Evolutionary conservation across 192 early-diverging fungal species (phyloP), one percentile per base, ranked within the genome.

Genomic region (Coemansia sp.): DNA sequence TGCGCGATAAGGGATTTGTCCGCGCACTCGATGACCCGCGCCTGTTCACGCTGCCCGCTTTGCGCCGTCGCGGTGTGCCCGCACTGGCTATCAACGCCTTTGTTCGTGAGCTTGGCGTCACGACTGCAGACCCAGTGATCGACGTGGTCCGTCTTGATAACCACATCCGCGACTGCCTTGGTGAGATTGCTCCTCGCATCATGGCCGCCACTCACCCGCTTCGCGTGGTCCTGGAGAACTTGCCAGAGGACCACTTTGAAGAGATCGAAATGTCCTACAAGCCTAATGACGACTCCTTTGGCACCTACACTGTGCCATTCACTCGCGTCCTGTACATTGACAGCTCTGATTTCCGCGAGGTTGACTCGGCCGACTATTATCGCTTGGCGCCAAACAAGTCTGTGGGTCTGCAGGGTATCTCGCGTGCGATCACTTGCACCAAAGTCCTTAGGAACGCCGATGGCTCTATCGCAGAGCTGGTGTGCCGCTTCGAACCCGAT

Each of bases 21-120:
- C 76, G 64, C 55, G 93, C 90, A 17, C 96, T 96, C 91, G 98
- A 99, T 82, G 98, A 99, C 70, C 98, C 98, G 42, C 88, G 98
- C 61, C 73, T 99, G 64, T 98, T 92, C 82, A 98, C 98, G n/a
- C 86, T 99, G 52, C 91, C 91, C 4, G 97, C 91, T 47, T 87
- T 99, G 61, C 93, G 95, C 66, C 92, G 98, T 38, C 95, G 98
- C 55, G 98, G 98, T 53, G 92, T 98, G 63, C 97, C 98, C 63
- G 92, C 97, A 0, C 91, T 94, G 83, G 96, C 98, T 8, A 95
- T 99, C 86, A 98, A 98, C 73, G 93, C 93, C 35, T 99, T 99
- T 88, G 95, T 96, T 21, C 89, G 94, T 38, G 96, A 96, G 68
- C 74, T 98, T 26, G 95, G 98, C 37, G 87, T 87, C 10, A 95